Evolutionary conservation across 441 rosid genomes (phyloP), one percentile per base, ranked within the genome.

Genomic region (Mallotus japonicus): DNA sequence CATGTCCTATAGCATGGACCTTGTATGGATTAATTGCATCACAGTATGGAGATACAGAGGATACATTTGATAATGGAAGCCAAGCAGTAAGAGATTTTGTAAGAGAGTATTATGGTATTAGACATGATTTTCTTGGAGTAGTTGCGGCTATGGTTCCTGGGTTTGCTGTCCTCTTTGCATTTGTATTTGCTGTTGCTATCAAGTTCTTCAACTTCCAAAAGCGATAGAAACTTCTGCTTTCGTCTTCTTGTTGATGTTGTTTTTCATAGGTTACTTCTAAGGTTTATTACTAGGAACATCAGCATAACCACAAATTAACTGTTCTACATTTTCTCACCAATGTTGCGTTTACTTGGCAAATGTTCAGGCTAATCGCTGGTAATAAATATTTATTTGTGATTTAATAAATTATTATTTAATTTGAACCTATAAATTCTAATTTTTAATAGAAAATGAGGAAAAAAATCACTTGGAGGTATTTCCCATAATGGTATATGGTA

Each of bases 11-110:
- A 2, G 44, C 87, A 11, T 88, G 90, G 92, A 86, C 86, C 4
- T 44, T 88, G 80, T 82, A 88, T 12, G 92, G 92, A 44, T 22
- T 84, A 77, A 3, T 84, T 37, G 81, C 17, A 37, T 88, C 92
- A 4, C 89, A 86, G 49, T 88, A 53, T 53, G 90, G 84, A 51
- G 92, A 86, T 19, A 0, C 78, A 8, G 22, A 79, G 40, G 17
- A 67, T 1, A 8, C 14, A 37, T 42, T 85, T 20, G 83, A 72
- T 1, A 12, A 14, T 42, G 0, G 67, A 65, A 1, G 47, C 47
- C 65, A 54, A 55, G 69, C 80, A 3, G 84, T 80, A 56, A 24
- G 78, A 53, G 71, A 77, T 0, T 84, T 57, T 32, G 49, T 89
- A 68, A 65, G 70, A 32, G 70, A 53, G 0, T 80, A 77, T 32